Conservation (phyloP, 2,329 filamentous ascomycete genomes). For the Endoconidiophora polonica region DNA sequence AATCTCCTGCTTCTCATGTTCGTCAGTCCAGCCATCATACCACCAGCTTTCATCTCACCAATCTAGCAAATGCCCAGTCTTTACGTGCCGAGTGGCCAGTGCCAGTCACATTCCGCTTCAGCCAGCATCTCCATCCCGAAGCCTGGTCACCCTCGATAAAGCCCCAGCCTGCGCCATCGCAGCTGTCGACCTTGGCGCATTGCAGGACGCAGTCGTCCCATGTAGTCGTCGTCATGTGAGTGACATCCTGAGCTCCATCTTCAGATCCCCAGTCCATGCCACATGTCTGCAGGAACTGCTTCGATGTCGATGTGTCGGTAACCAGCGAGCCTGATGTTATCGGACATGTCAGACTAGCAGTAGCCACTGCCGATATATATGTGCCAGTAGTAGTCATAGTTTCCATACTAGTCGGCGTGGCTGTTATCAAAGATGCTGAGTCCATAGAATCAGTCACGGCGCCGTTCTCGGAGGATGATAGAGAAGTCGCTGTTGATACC, state of each 20-base stretch:
- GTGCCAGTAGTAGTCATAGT: constrained; percentile 13
- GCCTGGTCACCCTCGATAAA: constrained; percentile 24
- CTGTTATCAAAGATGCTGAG: constrained; percentile 15
- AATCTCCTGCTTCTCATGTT: no score
- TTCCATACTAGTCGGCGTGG: constrained; percentile 12
- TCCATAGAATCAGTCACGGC: background rate
- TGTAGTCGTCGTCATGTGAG: constrained; percentile 22
- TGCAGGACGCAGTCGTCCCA: constrained; percentile 29
- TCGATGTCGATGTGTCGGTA: constrained; percentile 23
- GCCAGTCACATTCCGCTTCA: constrained; percentile 24
- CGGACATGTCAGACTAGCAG: constrained; percentile 23
- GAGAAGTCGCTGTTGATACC: background rate
- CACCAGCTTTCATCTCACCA: constrained; percentile 14
- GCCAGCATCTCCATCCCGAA: constrained; percentile 26
- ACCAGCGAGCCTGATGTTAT: constrained; percentile 27
- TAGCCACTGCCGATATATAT: constrained; percentile 13
- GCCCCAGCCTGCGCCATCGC: constrained; percentile 30
- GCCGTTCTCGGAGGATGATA: background rate
- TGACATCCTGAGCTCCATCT: constrained; percentile 21
- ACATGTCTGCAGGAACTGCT: constrained; percentile 27
- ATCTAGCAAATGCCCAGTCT: constrained; percentile 28
- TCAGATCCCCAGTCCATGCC: constrained; percentile 28
- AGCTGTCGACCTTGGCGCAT: constrained; percentile 25
- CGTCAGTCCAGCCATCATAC: background rate
- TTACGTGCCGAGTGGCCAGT: constrained; percentile 19